phyloP scores from a whole-genome alignment of 495 filamentous ascomycete genomes.

The Aspergillus egyptiacus region DNA sequence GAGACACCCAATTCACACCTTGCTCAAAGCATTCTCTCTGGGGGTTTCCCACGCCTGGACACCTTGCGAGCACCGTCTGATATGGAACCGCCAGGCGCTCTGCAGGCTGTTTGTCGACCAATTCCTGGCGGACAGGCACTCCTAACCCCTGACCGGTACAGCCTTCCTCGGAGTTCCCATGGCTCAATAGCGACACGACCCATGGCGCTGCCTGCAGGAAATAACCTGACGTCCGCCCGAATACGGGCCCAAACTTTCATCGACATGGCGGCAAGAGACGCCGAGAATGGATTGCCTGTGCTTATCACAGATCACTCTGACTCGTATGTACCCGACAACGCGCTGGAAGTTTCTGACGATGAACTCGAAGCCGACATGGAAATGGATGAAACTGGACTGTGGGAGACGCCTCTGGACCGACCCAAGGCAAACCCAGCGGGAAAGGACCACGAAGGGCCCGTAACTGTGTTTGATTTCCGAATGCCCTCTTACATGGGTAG shows the following conservation, averaged over 20 bases:
- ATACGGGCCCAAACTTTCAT: slow-evolving; percentile 47
- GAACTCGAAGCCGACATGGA: slow-evolving; percentile 26
- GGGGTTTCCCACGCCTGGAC: slow-evolving; percentile 65
- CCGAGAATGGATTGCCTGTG: slow-evolving; percentile 37
- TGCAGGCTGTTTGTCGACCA: slow-evolving; percentile 67
- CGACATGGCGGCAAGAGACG: slow-evolving; percentile 43
- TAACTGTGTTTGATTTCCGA: slow-evolving; percentile 37
- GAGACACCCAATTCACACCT: slow-evolving; percentile 63
- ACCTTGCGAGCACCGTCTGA: slow-evolving; percentile 67
- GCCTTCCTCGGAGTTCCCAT: slow-evolving; percentile 43
- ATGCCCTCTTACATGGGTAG: slow-evolving; percentile 45
- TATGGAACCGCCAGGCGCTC: slow-evolving; percentile 56
- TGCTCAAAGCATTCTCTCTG: slow-evolving; percentile 61
- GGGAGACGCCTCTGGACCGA: slow-evolving; percentile 23
- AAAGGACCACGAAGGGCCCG: slow-evolving; percentile 29
- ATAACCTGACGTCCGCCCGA: slow-evolving; percentile 42
- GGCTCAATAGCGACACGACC: slow-evolving; percentile 41
- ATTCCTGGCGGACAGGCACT: slow-evolving; percentile 42
- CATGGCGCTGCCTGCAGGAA: slow-evolving; percentile 39
- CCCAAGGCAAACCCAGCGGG: slow-evolving; percentile 21
- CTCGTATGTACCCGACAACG: slow-evolving; percentile 35
- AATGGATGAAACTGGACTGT: slow-evolving; percentile 35
- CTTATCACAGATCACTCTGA: slow-evolving; percentile 43
- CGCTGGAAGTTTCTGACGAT: slow-evolving; percentile 27
- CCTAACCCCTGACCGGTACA: slow-evolving; percentile 44